These are phyloP conservation scores for Termitomyces sp. DNA, from an alignment of 768 basidiomycete genomes.

Conservation along the genomic window DNA sequence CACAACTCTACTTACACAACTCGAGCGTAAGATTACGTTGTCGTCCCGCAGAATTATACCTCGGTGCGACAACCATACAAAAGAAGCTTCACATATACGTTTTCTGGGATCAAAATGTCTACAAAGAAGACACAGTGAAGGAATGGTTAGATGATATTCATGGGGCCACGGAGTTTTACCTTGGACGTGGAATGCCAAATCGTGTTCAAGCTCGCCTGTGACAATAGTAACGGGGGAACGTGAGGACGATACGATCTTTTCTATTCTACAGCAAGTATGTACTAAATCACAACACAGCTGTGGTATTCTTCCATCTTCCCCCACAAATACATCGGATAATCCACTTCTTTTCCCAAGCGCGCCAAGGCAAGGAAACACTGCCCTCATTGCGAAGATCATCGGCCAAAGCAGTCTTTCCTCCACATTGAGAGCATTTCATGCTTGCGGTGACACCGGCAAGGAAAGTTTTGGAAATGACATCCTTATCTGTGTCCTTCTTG, in stretches of 20 bases:
- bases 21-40: slow-evolving; percentile 23
- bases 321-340: slow-evolving; percentile 64
- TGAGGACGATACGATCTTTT: background rate
- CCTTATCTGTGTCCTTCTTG: slow-evolving; percentile 39
- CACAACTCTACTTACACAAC: slow-evolving; percentile 17
- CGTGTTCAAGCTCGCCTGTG: background rate
- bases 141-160: slow-evolving; percentile 49
- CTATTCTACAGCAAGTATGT: background rate
- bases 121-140: too few relatives aligned
- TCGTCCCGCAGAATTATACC: slow-evolving; percentile 51
- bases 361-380: slow-evolving; percentile 43
- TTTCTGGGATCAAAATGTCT: slow-evolving; percentile 45
- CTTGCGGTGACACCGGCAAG: slow-evolving; percentile 36
- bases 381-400: slow-evolving; percentile 24
- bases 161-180: slow-evolving; percentile 29
- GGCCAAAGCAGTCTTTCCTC: slow-evolving; percentile 48
- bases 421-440: slow-evolving; percentile 60
- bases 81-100: slow-evolving; percentile 29
- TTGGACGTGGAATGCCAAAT: slow-evolving; percentile 8
- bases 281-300: background rate
- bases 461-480: slow-evolving; percentile 63
- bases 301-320: slow-evolving; percentile 50
- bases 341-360: slow-evolving; percentile 65
- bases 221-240: background rate
- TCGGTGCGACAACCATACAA: slow-evolving; percentile 34